A percentile compares a stretch with the other conserved stretches of the same genome.
Conservation (phyloP, 306 rosid species). For the Prunus dulcis region DNA sequence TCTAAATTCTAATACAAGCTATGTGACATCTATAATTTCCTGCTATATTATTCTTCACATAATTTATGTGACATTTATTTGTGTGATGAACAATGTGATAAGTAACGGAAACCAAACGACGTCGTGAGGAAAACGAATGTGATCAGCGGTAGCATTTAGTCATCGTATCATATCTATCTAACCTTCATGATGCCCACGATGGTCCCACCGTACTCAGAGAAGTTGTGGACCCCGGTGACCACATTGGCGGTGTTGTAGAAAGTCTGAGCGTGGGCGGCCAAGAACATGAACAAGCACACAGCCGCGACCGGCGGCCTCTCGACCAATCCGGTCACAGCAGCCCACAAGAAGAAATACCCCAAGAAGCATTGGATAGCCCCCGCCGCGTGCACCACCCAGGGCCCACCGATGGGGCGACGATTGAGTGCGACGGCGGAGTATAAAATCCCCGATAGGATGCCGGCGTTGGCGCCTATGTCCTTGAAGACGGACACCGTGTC, state of each 20-base stretch:
- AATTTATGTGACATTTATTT: too few relatives aligned
- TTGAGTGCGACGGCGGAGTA: conserved; percentile 57
- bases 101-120: background rate
- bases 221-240: conserved; percentile 66
- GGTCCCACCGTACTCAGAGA: conserved; percentile 65
- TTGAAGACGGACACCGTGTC: conserved; percentile 94
- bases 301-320: conserved; percentile 54
- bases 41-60: too few relatives aligned
- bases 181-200: conserved; percentile 91
- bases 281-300: conserved; percentile 65
- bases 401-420: conserved; percentile 34
- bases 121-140: background rate
- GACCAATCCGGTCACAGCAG: conserved; percentile 61
- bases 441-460: conserved; percentile 72
- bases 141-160: background rate
- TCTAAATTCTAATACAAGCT: too few relatives aligned
- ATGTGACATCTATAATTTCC: too few relatives aligned
- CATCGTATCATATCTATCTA: background rate
- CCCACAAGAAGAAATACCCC: conserved; percentile 75
- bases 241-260: conserved; percentile 73
- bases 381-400: conserved; percentile 59
- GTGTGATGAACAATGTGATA: background rate
- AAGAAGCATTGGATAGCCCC: conserved; percentile 61
- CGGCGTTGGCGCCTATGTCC: conserved; percentile 85
- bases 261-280: conserved; percentile 72